A percentile compares a stretch with the other conserved stretches of the same genome.
These are phyloP conservation scores for Vanilla planifolia DNA, from an alignment of 106 monocot species.

Conservation along the genomic window DNA sequence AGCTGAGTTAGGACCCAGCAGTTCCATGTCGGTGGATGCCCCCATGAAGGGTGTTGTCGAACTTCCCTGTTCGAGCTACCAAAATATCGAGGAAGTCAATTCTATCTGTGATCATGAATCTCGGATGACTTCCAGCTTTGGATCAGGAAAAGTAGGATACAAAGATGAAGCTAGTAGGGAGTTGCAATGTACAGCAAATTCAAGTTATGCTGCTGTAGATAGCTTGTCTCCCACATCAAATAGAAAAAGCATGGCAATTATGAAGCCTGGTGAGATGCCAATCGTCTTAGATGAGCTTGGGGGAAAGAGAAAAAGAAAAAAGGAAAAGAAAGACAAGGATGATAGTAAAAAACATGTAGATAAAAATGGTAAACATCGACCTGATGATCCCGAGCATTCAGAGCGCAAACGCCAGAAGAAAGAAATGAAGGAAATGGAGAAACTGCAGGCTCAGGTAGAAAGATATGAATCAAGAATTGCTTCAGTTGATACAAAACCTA, in stretches of 20 bases:
- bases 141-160: constrained; percentile 51
- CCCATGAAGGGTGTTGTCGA: constrained; percentile 38
- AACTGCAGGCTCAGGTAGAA: constrained; percentile 41
- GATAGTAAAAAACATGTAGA: constrained; percentile 43
- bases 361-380: constrained; percentile 19
- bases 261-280: not conserved
- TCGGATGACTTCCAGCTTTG: constrained; percentile 49
- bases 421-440: constrained; percentile 68
- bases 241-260: not conserved
- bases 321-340: constrained; percentile 53
- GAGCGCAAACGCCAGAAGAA: constrained; percentile 89
- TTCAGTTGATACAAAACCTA: constrained; percentile 5
- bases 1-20: constrained; percentile 56
- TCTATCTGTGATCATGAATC: constrained; percentile 51
- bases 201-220: constrained; percentile 23
- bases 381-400: constrained; percentile 64
- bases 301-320: constrained; percentile 37
- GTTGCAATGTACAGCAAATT: constrained; percentile 79
- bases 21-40: constrained; percentile 94
- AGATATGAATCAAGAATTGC: constrained; percentile 11
- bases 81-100: constrained; percentile 61
- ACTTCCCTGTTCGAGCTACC: constrained; percentile 23
- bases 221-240: constrained; percentile 19
- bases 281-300: constrained; percentile 16
- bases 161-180: constrained; percentile 45